Base-by-base conservation (phyloP, 768 basidiomycete species). In the Epithele typhae region DNA sequence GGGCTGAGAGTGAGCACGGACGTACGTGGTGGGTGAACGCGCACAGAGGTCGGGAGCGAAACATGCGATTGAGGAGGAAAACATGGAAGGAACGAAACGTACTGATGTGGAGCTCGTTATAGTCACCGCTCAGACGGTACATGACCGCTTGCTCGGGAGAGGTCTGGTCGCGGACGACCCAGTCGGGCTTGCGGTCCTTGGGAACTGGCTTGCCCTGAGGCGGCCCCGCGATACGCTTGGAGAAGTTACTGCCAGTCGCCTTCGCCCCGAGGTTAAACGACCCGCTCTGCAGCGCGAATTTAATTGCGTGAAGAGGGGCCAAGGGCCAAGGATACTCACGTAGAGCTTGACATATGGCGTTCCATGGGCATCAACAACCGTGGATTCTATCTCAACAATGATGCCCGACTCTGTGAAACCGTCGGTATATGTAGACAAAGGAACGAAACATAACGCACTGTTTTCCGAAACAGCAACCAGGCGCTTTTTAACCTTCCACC, bases 391-490 rank as follows among this genome's bases (percentile, higher is more conserved):
- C 37, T 83, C 87, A 4, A 87, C 45, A 36, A 92, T 76, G 52
- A 92, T 81, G 3, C 89, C 89, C 27, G 78, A 81, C 62, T 87
- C 88, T 91, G 53, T 8, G 37, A 30, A 7, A 30, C 8, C 8
- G 27, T 30, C 27, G 27, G 14, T 30, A 30, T 30, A 30, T 30
- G 27, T 14, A 14, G 8, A 30, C 27, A 14, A 30, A 30, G 7
- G 14, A 14, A 30, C 8, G 7, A 30, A 14, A 30, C 1, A 5
- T 9, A 4, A 66, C 84, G 43, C 52, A 89, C 90, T 91, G 64
- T 93, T 93, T 68, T 94, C 91, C 37, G 76, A 77, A 18, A 92
- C 72, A 24, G 81, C 87, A 1, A 77, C 76, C 40, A 89, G 73
- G 46, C 81, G 74, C 48, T 71, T 71, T 54, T 76, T 81, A 60